phyloP scores from a whole-genome alignment of 768 basidiomycete species.

The Naganishia antarctica region DNA sequence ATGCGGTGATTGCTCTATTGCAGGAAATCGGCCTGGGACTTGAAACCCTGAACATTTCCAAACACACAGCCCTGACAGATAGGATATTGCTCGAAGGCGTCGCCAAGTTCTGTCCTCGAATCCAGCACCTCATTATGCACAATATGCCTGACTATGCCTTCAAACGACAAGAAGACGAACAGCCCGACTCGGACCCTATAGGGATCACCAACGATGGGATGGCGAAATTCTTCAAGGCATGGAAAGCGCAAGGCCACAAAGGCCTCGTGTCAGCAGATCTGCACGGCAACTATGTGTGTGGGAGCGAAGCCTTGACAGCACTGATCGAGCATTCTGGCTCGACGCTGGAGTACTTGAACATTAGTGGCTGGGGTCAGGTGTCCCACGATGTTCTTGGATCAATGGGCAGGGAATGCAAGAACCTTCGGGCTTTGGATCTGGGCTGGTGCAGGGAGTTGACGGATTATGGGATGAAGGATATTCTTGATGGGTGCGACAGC shows the following conservation, averaged over 20 bases:
- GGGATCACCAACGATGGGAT: slow-evolving; percentile 66
- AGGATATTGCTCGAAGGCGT: slow-evolving; percentile 62
- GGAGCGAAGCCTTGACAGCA: slow-evolving; percentile 57
- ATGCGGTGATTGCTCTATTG: slow-evolving; percentile 59
- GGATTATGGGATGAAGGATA: slow-evolving; percentile 70
- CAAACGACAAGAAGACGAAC: slow-evolving; percentile 18
- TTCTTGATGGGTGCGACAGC: slow-evolving; percentile 55
- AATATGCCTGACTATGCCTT: slow-evolving; percentile 53
- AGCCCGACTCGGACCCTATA: background rate
- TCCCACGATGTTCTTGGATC: slow-evolving; percentile 53
- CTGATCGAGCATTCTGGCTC: slow-evolving; percentile 66
- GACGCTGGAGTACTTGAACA: slow-evolving; percentile 59
- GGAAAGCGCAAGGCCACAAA: slow-evolving; percentile 47
- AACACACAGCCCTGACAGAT: slow-evolving; percentile 58
- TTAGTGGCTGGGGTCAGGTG: slow-evolving; percentile 72
- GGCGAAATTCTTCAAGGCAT: slow-evolving; percentile 62
- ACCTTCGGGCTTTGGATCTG: slow-evolving; percentile 64
- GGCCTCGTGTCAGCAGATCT: slow-evolving; percentile 55
- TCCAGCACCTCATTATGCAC: slow-evolving; percentile 59
- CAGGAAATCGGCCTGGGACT: slow-evolving; percentile 57
- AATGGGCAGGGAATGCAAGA: slow-evolving; percentile 47
- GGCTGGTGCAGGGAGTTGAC: slow-evolving; percentile 80
- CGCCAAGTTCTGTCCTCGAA: slow-evolving; percentile 52
- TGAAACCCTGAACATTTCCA: slow-evolving; percentile 65
- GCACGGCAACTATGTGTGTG: slow-evolving; percentile 60